Evolutionary conservation across 441 rosid genomes (phyloP).

Genomic region (Flueggea neowawraea): DNA sequence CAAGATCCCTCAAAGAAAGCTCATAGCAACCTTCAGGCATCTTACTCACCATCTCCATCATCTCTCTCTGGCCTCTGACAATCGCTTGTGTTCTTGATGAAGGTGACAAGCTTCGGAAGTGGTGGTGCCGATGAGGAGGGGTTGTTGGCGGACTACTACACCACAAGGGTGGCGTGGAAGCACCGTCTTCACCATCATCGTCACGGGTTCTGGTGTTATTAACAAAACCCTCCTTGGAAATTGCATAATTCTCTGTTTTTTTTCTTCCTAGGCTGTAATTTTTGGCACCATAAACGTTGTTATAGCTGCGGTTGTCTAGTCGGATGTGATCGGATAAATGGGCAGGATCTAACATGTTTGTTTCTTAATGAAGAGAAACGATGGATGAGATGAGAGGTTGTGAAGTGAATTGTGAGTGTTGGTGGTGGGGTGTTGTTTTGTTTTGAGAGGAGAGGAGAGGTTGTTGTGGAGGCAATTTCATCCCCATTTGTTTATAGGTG

Average conservation of each 20-base stretch:
- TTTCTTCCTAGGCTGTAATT: constrained; percentile 1
- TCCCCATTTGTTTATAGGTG: too few species aligned
- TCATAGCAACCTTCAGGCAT: constrained; percentile 95
- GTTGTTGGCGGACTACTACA: constrained; percentile 37
- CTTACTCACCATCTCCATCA: constrained; percentile 85
- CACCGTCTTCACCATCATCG: constrained; percentile 39
- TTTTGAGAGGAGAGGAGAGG: too few species aligned
- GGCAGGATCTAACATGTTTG: too few species aligned
- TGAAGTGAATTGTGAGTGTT: too few species aligned
- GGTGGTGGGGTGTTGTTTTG: too few species aligned
- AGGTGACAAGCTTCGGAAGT: constrained; percentile 57
- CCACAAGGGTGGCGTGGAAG: constrained; percentile 66
- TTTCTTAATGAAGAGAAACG: too few species aligned
- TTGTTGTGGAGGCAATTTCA: too few species aligned
- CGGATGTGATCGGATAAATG: too few species aligned
- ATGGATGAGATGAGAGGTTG: too few species aligned
- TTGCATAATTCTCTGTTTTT: too few species aligned
- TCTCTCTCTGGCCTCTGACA: constrained; percentile 80
- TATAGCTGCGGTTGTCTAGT: too few species aligned
- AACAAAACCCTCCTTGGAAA: not conserved
- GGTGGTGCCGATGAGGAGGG: constrained; percentile 31
- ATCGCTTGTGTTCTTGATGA: constrained; percentile 64
- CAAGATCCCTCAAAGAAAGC: constrained; percentile 75
- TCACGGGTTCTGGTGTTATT: not conserved
- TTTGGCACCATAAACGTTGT: too few species aligned